Base-by-base conservation (phyloP, 2,329 filamentous ascomycete genomes). In the Mycosphaerella arachidis region DNA sequence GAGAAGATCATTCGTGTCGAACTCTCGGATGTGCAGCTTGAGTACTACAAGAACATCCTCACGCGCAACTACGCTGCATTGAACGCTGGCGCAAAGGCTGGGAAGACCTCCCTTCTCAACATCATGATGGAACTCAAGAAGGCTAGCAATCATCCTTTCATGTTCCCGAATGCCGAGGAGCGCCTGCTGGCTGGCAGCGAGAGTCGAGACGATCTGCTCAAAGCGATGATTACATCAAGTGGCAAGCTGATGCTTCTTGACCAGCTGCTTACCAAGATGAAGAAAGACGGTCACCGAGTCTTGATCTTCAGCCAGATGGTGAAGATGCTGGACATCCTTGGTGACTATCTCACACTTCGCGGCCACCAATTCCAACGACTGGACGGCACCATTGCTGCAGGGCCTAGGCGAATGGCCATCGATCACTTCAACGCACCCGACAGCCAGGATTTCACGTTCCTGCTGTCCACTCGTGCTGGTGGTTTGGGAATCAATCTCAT, bases 51-150 rank as follows among this genome's bases (percentile, higher is more conserved):
- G 78, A 97, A 97, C 71, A 97, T 99, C 60, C 81, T 99, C 27
- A 97, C 94, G 0, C 88, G 93, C 70, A 99, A 99, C 73, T 99
- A 99, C 70, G 87, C 92, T 31, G 94, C 93, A 3, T 82, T 99
- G 33, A 96, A 95, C 68, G 90, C 96, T 71, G 93, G 92, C 50
- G 87, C 88, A 48, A 91, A 86, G 62, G 94, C 93, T 6, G 91
- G 95, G 74, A 97, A 96, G 76, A 93, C 96, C 67, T 97, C 93
- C 0, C 79, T 99, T 13, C 80, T 99, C 64, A 99, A 99, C 76
- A 94, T 99, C 73, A 97, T 99, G 86, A 99, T 99, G 94, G 94
- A 99, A 75, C 77, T 99, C 70, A 99, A 99, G 80, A 99, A 99
- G 76, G 92, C 94, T 73, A 97, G 93, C 78, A 99, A 99, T 71